A percentile compares a stretch with the other conserved stretches of the same genome.
phyloP scores from a whole-genome alignment of 1,284 basidiomycete species.

The Apiotrichum siamense region DNA sequence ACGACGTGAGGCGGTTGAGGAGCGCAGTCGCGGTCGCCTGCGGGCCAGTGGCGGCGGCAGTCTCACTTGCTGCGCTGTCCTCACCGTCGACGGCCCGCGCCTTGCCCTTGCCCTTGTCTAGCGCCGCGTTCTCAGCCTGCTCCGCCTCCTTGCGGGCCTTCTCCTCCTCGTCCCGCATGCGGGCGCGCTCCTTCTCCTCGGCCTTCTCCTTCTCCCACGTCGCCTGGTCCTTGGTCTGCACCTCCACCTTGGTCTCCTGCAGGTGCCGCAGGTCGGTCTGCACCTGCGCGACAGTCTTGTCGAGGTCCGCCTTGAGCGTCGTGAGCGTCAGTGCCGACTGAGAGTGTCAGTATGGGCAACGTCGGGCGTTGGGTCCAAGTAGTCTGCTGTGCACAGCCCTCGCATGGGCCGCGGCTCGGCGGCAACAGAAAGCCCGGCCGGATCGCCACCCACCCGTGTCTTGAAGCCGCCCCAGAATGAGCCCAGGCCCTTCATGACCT shows the following conservation, averaged over 20 bases:
- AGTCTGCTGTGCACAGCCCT: too few species aligned
- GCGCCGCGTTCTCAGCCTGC: slow-evolving; percentile 9
- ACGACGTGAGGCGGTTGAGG: slow-evolving; percentile 28
- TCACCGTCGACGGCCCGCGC: slow-evolving; percentile 16
- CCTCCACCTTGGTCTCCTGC: slow-evolving; percentile 41
- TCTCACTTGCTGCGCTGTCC: neutral
- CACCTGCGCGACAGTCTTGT: slow-evolving; percentile 69
- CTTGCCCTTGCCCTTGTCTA: slow-evolving; percentile 37
- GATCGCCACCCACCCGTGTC: slow-evolving; percentile 61
- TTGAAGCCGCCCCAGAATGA: slow-evolving; percentile 79
- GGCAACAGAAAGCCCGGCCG: too few species aligned
- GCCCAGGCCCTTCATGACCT: slow-evolving; percentile 74
- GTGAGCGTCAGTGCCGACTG: slow-evolving; percentile 70
- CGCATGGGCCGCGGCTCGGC: too few species aligned
- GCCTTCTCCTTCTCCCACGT: slow-evolving; percentile 27
- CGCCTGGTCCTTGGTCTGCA: slow-evolving; percentile 35
- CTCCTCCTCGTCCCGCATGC: slow-evolving; percentile 8
- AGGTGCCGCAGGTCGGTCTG: slow-evolving; percentile 63
- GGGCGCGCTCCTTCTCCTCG: slow-evolving; percentile 17
- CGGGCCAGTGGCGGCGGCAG: slow-evolving; percentile 8
- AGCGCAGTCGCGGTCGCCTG: slow-evolving; percentile 23
- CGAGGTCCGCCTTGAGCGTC: slow-evolving; percentile 67
- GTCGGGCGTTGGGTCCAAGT: neutral
- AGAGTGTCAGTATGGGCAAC: neutral
- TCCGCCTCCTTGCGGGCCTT: slow-evolving; percentile 20